Conservation (phyloP, 1,139 yeast genomes). For the Geotrichum phurueaensis region DNA sequence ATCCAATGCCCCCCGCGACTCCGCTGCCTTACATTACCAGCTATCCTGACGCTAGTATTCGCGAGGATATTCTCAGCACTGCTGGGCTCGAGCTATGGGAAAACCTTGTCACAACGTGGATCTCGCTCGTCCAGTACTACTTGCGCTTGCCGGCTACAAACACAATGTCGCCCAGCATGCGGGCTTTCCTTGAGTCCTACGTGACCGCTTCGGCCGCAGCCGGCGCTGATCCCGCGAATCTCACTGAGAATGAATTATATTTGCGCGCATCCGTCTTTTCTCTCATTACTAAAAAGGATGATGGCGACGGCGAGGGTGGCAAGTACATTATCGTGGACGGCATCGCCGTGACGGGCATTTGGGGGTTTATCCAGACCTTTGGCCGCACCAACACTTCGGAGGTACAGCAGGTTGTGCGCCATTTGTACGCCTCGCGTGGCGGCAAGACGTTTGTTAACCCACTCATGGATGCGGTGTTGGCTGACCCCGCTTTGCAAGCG, state of each 20-base stretch:
- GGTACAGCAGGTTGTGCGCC: background rate
- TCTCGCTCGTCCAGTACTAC: conserved; percentile 7
- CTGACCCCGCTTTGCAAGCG: background rate
- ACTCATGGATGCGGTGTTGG: conserved; percentile 7
- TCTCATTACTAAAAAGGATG: conserved; percentile 4
- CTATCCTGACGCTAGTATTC: conserved; percentile 10
- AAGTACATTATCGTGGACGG: conserved; percentile 10
- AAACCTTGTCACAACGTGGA: conserved; percentile 16
- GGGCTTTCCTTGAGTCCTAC: conserved; percentile 16
- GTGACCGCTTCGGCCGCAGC: conserved; percentile 1
- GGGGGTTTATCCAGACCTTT: conserved; percentile 10
- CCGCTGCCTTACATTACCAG: conserved; percentile 15
- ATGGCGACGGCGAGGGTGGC: background rate
- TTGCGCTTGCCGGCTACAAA: conserved; percentile 1
- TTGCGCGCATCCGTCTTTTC: conserved; percentile 14
- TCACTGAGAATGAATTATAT: background rate
- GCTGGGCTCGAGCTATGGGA: conserved; percentile 17
- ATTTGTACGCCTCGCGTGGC: conserved; percentile 13
- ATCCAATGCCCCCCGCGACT: background rate
- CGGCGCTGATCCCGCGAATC: background rate
- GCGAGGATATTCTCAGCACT: conserved; percentile 11
- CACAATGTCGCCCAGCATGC: conserved; percentile 11
- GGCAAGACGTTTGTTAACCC: conserved; percentile 16
- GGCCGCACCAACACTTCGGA: conserved; percentile 10
- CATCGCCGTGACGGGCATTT: conserved; percentile 7